Evolutionary conservation across 305 asterid genomes (phyloP).

Genomic region (Stenogyne calaminthoides): DNA sequence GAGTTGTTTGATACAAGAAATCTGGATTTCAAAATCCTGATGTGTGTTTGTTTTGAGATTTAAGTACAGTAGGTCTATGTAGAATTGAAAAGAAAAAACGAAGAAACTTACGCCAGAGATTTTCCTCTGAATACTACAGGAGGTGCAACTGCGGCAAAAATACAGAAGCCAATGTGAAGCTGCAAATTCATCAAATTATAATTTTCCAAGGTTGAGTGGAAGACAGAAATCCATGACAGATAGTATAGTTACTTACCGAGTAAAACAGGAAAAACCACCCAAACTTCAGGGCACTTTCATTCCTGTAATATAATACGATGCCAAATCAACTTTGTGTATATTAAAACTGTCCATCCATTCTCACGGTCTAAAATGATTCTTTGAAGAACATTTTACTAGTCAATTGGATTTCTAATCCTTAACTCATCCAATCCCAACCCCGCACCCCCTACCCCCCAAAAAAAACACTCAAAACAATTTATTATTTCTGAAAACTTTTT

Average conservation of each 20-base stretch:
- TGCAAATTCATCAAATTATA: slow-evolving; percentile 40
- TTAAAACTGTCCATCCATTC: slow-evolving; percentile 12
- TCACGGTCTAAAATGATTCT: neutral
- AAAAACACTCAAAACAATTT: no score
- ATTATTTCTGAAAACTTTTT: no score
- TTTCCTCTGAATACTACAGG: slow-evolving; percentile 94
- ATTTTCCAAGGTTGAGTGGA: slow-evolving; percentile 3
- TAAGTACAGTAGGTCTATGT: no score
- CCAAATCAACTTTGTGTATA: slow-evolving; percentile 26
- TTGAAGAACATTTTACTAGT: neutral
- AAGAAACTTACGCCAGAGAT: slow-evolving; percentile 77
- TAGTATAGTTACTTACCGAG: slow-evolving; percentile 45
- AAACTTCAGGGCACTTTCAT: slow-evolving; percentile 86
- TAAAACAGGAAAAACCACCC: slow-evolving; percentile 94
- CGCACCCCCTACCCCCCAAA: neutral
- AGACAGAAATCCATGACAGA: slow-evolving; percentile 13
- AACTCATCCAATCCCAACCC: neutral
- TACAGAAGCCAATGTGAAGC: slow-evolving; percentile 87
- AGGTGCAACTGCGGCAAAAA: slow-evolving; percentile 97
- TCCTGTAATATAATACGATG: slow-evolving; percentile 54
- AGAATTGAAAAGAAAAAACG: neutral
- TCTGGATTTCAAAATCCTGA: no score
- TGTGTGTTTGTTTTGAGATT: no score
- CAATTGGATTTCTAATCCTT: slow-evolving; percentile 2
- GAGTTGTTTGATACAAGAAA: no score